Base-by-base conservation (phyloP, 108 stramenopile species). In the Parietichytrium sp. region DNA sequence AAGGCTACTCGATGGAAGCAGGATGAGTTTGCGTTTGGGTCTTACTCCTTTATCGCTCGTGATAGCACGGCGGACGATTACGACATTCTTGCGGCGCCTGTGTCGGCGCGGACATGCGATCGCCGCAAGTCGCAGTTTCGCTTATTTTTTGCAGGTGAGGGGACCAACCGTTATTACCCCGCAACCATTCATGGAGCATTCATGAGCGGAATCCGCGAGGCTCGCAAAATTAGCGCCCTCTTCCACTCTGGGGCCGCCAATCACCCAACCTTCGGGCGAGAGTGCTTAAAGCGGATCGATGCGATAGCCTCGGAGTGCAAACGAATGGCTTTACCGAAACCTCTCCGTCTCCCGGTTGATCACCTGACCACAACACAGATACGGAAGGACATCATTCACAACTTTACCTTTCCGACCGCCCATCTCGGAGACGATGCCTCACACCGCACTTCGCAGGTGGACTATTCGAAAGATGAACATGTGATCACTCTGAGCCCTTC, bases 111-210 rank as follows among this genome's bases (percentile, higher is more conserved):
- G 29, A 42, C 42, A 10, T 81, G 82, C 3, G 36, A 26, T 4
- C 82, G 45, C 15, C 6, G 38, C 20, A 33, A 72, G 13, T 33
- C 61, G 20, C 6, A 47, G 38, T 72, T 84, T 16, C 83, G 84
- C n/a, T 38, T 85, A 3, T 84, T 95, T 82, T 96, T 96, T 88
- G 96, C 96, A 29, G 96, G 96, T n/a, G 96, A 96, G 87, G 93
- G 91, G 49, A 95, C 96, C 23, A 94, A 93, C 26, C 92, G 89
- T 15, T 94, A 88, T 82, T 94, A 96, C 83, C 96, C 96, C 1
- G 92, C 92, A 4, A 96, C 96, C 3, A 90, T 95, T 29, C 94
- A 95, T 79, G 96, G 96, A 0, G 94, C 94, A 0, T 96, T 92
- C 82, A 77, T 94, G 81, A 91, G 90, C 3, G 96, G 96, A 4